phyloP scores from a whole-genome alignment of 768 basidiomycete genomes.

The Pleurotus giganteus region DNA sequence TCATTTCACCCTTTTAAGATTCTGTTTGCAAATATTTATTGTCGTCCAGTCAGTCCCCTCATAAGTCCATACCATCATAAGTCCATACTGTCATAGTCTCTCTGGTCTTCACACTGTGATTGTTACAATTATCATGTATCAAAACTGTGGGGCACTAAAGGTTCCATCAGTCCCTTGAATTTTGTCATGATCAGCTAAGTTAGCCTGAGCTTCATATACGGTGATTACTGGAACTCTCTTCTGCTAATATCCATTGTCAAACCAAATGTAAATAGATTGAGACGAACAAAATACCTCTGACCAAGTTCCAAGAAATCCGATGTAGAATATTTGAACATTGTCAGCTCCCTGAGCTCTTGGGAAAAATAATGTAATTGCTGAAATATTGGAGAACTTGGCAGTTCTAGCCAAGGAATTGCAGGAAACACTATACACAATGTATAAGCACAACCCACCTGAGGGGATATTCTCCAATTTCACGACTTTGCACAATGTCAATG shows the following conservation, averaged over 20 bases:
- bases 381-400: slow-evolving; percentile 82
- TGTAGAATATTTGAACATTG: slow-evolving; percentile 72
- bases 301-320: slow-evolving; percentile 85
- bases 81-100: no score
- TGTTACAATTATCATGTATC: no score
- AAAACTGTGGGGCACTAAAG: slow-evolving; percentile 42
- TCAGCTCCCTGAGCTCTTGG: slow-evolving; percentile 81
- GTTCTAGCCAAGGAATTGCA: slow-evolving; percentile 45
- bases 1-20: no score
- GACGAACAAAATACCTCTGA: slow-evolving; percentile 49
- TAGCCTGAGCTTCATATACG: slow-evolving; percentile 86
- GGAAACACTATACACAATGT: not conserved
- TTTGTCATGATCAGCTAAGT: slow-evolving; percentile 84
- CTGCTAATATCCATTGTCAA: slow-evolving; percentile 43
- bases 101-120: no score
- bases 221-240: slow-evolving; percentile 78
- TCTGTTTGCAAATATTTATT: no score
- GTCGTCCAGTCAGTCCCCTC: no score
- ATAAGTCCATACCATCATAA: no score
- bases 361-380: slow-evolving; percentile 80
- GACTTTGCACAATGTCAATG: slow-evolving; percentile 63
- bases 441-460: slow-evolving; percentile 56
- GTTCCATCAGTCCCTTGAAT: slow-evolving; percentile 75
- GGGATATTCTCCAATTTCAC: slow-evolving; percentile 82
- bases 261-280: slow-evolving; percentile 1